These are phyloP conservation scores for Hygrocybe punicea DNA, from an alignment of 768 basidiomycete species.

Conservation along the genomic window DNA sequence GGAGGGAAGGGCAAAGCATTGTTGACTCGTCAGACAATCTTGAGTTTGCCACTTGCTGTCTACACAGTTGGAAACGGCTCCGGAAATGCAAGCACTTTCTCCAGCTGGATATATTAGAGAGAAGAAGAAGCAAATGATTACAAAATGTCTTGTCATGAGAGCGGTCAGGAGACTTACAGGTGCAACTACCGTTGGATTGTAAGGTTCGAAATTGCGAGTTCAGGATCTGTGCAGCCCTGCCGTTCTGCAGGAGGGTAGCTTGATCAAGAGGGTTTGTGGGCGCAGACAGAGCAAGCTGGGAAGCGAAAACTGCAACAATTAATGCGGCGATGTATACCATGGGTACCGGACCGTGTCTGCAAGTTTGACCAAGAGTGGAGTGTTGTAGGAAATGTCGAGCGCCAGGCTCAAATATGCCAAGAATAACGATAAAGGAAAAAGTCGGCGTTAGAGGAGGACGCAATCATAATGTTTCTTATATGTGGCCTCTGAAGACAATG, in stretches of 20 bases:
- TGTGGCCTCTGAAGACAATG: neutral
- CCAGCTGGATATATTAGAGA: slow-evolving; percentile 35
- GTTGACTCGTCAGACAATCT: slow-evolving; percentile 34
- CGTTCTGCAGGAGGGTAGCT: slow-evolving; percentile 46
- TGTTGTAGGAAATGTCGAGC: slow-evolving; percentile 11
- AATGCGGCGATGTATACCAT: slow-evolving; percentile 19
- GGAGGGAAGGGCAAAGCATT: slow-evolving; percentile 54
- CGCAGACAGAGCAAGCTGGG: slow-evolving; percentile 21
- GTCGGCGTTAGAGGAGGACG: neutral
- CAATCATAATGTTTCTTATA: neutral
- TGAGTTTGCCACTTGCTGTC: slow-evolving; percentile 41
- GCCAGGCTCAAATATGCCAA: slow-evolving; percentile 10
- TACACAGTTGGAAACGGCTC: slow-evolving; percentile 40
- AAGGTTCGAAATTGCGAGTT: slow-evolving; percentile 46
- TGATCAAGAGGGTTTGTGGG: slow-evolving; percentile 40
- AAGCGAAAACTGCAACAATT: slow-evolving; percentile 22
- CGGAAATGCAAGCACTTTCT: slow-evolving; percentile 44
- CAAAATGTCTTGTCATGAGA: neutral
- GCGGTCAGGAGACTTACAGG: slow-evolving; percentile 30
- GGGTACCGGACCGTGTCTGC: neutral
- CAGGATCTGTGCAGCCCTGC: slow-evolving; percentile 46
- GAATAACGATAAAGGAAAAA: neutral
- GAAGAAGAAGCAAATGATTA: neutral
- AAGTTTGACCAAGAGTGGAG: slow-evolving; percentile 6
- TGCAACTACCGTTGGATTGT: slow-evolving; percentile 44